Evolutionary conservation across 2,329 filamentous ascomycete species (phyloP).

Genomic region (Dactylonectria macrodidyma): DNA sequence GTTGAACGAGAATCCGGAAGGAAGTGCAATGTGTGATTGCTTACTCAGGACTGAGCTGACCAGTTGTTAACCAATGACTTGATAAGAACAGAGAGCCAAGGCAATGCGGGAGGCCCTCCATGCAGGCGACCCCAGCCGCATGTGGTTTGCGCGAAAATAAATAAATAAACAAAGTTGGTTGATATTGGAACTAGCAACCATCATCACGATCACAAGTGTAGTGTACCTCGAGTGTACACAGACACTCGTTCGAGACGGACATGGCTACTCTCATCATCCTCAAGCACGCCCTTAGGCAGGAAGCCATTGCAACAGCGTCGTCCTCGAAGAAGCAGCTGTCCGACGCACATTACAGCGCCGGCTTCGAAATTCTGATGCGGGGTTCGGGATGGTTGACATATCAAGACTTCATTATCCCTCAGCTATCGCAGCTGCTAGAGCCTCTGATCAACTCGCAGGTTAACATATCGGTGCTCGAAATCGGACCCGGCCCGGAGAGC

Average conservation of each 20-base stretch:
- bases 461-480: conserved; percentile 69
- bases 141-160: too few relatives aligned
- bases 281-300: conserved; percentile 57
- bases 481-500: conserved; percentile 71
- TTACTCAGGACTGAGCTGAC: too few relatives aligned
- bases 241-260: neutral
- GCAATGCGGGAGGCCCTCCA: too few relatives aligned
- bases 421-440: conserved; percentile 59
- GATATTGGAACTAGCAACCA: too few relatives aligned
- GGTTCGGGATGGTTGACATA: conserved; percentile 58
- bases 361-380: conserved; percentile 60
- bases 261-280: conserved; percentile 58
- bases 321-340: conserved; percentile 55
- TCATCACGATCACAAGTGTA: too few relatives aligned
- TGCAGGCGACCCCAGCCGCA: too few relatives aligned
- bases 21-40: too few relatives aligned
- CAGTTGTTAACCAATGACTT: too few relatives aligned
- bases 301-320: conserved; percentile 42
- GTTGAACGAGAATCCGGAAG: too few relatives aligned
- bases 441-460: conserved; percentile 58
- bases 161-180: too few relatives aligned
- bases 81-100: too few relatives aligned
- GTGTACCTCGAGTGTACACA: neutral
- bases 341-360: conserved; percentile 64
- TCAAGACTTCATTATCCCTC: conserved; percentile 66